Evolutionary conservation across 768 basidiomycete species (phyloP).

Genomic region (Austroboletus festivus): DNA sequence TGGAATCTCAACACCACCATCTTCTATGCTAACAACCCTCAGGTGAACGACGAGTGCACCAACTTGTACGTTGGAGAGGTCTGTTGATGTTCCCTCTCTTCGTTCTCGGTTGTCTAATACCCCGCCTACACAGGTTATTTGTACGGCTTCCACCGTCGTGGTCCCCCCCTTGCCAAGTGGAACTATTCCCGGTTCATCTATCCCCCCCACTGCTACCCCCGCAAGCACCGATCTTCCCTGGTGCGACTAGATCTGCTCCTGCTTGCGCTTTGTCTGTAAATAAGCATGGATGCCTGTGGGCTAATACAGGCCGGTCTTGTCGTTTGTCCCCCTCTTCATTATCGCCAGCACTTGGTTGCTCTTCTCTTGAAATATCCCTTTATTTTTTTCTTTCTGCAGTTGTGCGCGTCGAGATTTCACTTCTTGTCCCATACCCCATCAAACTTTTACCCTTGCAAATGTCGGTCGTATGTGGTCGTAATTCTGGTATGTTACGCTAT

Average conservation of each 20-base stretch:
- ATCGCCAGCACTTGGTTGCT: too few species aligned
- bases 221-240: conserved; percentile 39
- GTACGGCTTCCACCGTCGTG: conserved; percentile 39
- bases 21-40: conserved; percentile 70
- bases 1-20: conserved; percentile 49
- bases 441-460: not conserved
- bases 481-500: conserved; percentile 25
- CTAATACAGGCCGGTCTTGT: conserved; percentile 28
- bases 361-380: too few species aligned
- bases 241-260: conserved; percentile 41
- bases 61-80: conserved; percentile 82
- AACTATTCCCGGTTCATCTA: conserved; percentile 19
- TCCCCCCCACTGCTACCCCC: conserved; percentile 34
- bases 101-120: not conserved
- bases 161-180: conserved; percentile 46
- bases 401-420: not conserved
- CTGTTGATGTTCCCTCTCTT: not conserved
- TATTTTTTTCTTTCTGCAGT: too few species aligned
- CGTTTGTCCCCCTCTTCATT: conserved; percentile 9
- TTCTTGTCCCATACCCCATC: conserved; percentile 27
- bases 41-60: conserved; percentile 50
- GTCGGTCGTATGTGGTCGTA: conserved; percentile 22
- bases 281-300: conserved; percentile 8
- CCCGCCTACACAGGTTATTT: conserved; percentile 44
- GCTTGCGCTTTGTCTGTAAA: conserved; percentile 1